Percentiles rank a stretch among this genome's conserved stretches.
Conservation (phyloP, 371 early-diverging fungal genomes). For the Syncephalastrum racemosum region DNA sequence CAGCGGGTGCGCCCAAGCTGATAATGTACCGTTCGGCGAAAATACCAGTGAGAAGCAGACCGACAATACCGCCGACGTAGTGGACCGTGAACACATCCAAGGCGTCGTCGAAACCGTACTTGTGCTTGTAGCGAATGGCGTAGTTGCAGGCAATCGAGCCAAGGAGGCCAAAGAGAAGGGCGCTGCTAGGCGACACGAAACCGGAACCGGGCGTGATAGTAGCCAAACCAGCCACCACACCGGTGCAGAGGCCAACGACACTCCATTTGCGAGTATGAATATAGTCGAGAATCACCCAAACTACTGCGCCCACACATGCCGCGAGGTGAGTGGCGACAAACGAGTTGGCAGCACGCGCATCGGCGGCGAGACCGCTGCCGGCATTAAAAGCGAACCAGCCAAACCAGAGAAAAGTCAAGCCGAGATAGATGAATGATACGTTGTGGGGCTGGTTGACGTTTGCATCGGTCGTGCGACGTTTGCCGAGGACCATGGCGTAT, state of each 20-base stretch:
- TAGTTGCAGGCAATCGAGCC: conserved; percentile 66
- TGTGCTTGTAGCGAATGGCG: conserved; percentile 60
- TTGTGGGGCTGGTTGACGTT: conserved; percentile 75
- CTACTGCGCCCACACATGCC: conserved; percentile 66
- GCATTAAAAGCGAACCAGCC: conserved; percentile 41
- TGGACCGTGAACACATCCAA: conserved; percentile 74
- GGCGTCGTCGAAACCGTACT: conserved; percentile 74
- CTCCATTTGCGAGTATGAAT: conserved; percentile 63
- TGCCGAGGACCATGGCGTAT: conserved; percentile 75
- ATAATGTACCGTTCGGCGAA: conserved; percentile 67
- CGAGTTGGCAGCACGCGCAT: conserved; percentile 75
- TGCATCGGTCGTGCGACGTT: conserved; percentile 64
- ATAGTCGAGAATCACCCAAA: conserved; percentile 76
- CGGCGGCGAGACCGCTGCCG: conserved; percentile 64
- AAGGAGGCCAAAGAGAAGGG: conserved; percentile 67
- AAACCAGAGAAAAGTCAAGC: conserved; percentile 80
- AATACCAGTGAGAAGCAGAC: conserved; percentile 68
- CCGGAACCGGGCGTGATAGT: conserved; percentile 80
- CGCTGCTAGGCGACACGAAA: conserved; percentile 68
- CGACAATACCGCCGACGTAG: conserved; percentile 75
- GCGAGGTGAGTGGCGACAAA: conserved; percentile 73
- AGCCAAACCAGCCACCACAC: conserved; percentile 84
- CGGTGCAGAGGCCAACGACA: conserved; percentile 80
- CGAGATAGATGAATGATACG: conserved; percentile 78
- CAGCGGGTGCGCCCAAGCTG: conserved; percentile 60